A percentile compares a stretch with the other conserved stretches of the same genome.
These are phyloP conservation scores for Cryptococcus sp. DNA, from an alignment of 1,284 basidiomycete species.

Conservation along the genomic window DNA sequence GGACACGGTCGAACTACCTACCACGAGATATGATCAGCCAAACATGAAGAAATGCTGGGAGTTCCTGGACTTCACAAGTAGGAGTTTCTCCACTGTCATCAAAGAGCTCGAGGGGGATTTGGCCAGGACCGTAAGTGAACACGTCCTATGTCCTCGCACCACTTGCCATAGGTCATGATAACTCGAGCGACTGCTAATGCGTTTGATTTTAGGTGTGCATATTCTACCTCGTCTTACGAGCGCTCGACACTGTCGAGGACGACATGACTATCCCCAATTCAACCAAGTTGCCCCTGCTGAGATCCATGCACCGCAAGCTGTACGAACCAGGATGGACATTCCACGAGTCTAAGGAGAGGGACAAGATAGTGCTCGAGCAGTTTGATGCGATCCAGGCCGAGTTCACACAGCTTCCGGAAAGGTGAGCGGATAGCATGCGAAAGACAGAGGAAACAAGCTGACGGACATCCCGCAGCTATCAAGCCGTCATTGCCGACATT, in stretches of 20 bases:
- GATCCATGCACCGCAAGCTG: constrained; percentile 79
- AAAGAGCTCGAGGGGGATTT: constrained; percentile 96
- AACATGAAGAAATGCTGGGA: constrained; percentile 90
- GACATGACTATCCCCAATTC: constrained; percentile 93
- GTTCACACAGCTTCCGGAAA: constrained; percentile 66
- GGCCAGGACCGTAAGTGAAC: constrained; percentile 74
- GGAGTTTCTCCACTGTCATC: constrained; percentile 91
- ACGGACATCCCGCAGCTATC: constrained; percentile 61
- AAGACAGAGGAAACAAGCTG: neutral
- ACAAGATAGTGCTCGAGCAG: constrained; percentile 81
- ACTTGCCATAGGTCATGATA: no score
- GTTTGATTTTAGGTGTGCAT: constrained; percentile 70
- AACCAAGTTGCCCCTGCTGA: constrained; percentile 82
- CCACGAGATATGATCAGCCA: constrained; percentile 78
- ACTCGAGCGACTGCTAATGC: neutral
- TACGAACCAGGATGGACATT: constrained; percentile 87
- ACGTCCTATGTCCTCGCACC: no score
- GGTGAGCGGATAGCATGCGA: constrained; percentile 56
- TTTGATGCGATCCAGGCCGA: constrained; percentile 85
- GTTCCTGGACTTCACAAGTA: constrained; percentile 83
- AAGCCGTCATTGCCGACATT: constrained; percentile 79
- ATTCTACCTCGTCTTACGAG: constrained; percentile 93
- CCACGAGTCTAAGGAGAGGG: constrained; percentile 79
- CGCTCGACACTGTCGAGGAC: constrained; percentile 94
- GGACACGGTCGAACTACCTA: constrained; percentile 65